Conservation (phyloP, 1,284 basidiomycete genomes). For the Takashimella koratensis region DNA sequence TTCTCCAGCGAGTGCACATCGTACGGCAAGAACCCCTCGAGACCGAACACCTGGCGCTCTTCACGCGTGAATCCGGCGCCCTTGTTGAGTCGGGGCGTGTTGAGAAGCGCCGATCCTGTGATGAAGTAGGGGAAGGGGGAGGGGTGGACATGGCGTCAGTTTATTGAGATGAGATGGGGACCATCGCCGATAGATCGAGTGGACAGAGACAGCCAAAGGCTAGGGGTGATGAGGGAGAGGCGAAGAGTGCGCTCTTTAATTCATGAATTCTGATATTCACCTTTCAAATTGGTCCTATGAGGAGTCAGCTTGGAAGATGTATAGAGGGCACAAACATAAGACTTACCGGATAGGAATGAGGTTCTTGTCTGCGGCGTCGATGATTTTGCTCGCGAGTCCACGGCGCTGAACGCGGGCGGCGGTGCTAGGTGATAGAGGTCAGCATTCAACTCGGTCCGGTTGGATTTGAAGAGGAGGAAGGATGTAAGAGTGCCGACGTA, state of each 20-base stretch:
- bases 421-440: background rate
- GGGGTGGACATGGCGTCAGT: background rate
- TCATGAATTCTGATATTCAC: conserved; percentile 15
- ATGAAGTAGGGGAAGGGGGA: conserved; percentile 4
- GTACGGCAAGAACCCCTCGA: conserved; percentile 72
- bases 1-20: conserved; percentile 70
- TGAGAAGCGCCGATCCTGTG: conserved; percentile 36
- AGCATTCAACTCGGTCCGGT: no score
- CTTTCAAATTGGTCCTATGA: conserved; percentile 29
- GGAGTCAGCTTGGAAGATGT: background rate
- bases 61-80: conserved; percentile 68
- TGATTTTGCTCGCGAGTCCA: conserved; percentile 8
- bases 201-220: background rate
- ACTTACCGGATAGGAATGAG: conserved; percentile 34
- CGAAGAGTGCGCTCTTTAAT: no score
- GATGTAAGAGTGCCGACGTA: no score
- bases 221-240: no score
- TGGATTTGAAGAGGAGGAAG: no score
- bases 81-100: conserved; percentile 46
- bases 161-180: background rate
- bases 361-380: conserved; percentile 27
- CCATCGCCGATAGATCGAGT: background rate
- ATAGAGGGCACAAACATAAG: background rate
- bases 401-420: conserved; percentile 1
- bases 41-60: conserved; percentile 68